Evolutionary conservation across 1,139 yeast genomes (phyloP).

Genomic region (Taphrina confusa): DNA sequence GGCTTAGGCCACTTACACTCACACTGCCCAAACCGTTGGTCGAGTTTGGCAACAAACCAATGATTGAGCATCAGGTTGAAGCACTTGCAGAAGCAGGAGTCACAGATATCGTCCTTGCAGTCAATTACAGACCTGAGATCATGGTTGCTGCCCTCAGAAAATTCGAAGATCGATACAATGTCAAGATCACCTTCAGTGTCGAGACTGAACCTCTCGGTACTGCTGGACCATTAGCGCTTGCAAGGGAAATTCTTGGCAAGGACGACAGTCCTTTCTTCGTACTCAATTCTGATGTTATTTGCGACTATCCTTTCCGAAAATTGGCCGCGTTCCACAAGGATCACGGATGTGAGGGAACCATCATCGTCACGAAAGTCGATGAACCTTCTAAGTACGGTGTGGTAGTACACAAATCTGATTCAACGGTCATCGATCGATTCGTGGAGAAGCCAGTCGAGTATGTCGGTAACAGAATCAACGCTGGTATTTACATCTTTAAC

Average conservation of each 20-base stretch:
- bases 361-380: conserved; percentile 98
- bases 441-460: conserved; percentile 99
- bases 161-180: conserved; percentile 94
- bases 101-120: conserved; percentile 97
- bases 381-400: conserved; percentile 99
- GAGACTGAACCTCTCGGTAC: conserved; percentile 99
- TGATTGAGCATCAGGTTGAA: conserved; percentile 86
- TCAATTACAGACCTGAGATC: conserved; percentile 98
- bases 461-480: conserved; percentile 90
- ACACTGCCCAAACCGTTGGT: conserved; percentile 98
- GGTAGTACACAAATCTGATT: conserved; percentile 92
- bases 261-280: conserved; percentile 97
- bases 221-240: conserved; percentile 98
- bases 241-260: conserved; percentile 89
- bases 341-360: conserved; percentile 97
- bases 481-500: conserved; percentile 94
- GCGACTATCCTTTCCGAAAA: conserved; percentile 96
- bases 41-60: conserved; percentile 96
- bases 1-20: conserved; percentile 97
- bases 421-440: conserved; percentile 94
- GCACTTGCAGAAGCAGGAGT: conserved; percentile 98
- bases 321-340: conserved; percentile 88
- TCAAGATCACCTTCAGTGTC: conserved; percentile 91
- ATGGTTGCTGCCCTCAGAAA: conserved; percentile 93
- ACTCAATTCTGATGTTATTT: conserved; percentile 95